A percentile compares a stretch with the other conserved stretches of the same genome.
Conservation (phyloP, 108 stramenopile species). For the Pseudonitzschia multiseries region DNA sequence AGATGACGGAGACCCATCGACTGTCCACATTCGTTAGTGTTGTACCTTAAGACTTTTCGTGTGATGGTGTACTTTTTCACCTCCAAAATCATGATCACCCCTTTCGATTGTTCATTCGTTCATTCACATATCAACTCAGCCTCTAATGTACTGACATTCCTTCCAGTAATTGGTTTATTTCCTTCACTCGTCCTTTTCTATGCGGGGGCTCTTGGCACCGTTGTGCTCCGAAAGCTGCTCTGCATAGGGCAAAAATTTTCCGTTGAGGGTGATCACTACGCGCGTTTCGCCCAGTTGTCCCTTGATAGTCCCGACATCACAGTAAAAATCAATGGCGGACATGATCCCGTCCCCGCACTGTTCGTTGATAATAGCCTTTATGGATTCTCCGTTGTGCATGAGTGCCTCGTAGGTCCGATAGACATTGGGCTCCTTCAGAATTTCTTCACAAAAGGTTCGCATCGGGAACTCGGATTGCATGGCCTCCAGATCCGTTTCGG, state of each 20-base stretch:
- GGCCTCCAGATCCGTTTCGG: slow-evolving; percentile 44
- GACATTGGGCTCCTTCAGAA: slow-evolving; percentile 71
- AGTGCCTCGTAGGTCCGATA: slow-evolving; percentile 75
- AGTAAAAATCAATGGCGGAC: slow-evolving; percentile 78
- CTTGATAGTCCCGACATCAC: slow-evolving; percentile 63
- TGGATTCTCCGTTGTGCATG: slow-evolving; percentile 69
- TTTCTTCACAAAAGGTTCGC: slow-evolving; percentile 54
- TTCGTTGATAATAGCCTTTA: slow-evolving; percentile 68
- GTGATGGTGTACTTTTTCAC: no score
- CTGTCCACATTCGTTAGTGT: no score
- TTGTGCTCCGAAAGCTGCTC: slow-evolving; percentile 61
- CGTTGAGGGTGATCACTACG: slow-evolving; percentile 81
- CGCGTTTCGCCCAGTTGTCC: slow-evolving; percentile 69
- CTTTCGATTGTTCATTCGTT: no score
- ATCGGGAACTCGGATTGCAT: slow-evolving; percentile 55
- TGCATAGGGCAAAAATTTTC: slow-evolving; percentile 74
- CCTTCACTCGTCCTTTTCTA: slow-evolving; percentile 19
- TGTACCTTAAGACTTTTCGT: no score
- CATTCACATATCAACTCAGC: no score
- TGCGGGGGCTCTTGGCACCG: slow-evolving; percentile 50
- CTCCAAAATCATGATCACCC: no score
- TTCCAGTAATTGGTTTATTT: no score
- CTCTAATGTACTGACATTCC: no score
- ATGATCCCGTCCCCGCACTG: slow-evolving; percentile 83
- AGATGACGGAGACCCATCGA: no score